Percentiles rank a stretch among this genome's conserved stretches.
Conservation (phyloP, 192 early-diverging fungal species). For the Linnemannia schmuckeri region DNA sequence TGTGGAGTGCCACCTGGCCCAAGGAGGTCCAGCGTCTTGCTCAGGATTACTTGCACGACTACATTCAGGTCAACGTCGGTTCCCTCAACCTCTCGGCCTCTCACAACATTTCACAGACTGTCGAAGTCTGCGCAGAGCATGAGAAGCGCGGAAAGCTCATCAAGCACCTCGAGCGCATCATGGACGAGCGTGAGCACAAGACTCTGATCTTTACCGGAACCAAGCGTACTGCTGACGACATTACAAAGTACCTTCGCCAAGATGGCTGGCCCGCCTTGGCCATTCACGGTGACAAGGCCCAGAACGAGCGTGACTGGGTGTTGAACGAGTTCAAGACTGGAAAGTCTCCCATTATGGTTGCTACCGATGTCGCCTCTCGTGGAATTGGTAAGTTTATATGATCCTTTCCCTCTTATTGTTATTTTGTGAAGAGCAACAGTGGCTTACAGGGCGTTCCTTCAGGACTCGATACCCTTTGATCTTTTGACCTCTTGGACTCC, state of each 20-base stretch:
- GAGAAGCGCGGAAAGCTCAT: slow-evolving; percentile 90
- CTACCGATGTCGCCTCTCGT: slow-evolving; percentile 98
- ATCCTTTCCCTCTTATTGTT: slow-evolving; percentile 19
- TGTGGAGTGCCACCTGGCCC: slow-evolving; percentile 99
- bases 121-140: slow-evolving; percentile 89
- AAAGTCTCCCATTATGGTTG: slow-evolving; percentile 92
- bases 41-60: slow-evolving; percentile 90
- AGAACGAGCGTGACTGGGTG: slow-evolving; percentile 97
- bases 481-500: too few relatives aligned
- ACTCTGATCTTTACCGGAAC: slow-evolving; percentile 96
- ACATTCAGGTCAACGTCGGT: slow-evolving; percentile 97
- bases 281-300: slow-evolving; percentile 97
- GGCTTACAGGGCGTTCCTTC: not conserved
- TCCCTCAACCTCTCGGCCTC: slow-evolving; percentile 93
- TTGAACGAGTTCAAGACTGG: slow-evolving; percentile 93
- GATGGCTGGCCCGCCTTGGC: slow-evolving; percentile 94
- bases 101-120: slow-evolving; percentile 91
- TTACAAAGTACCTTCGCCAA: slow-evolving; percentile 88
- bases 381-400: slow-evolving; percentile 84
- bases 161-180: slow-evolving; percentile 85
- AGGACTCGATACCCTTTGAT: not conserved
- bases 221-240: slow-evolving; percentile 92
- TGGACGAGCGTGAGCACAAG: slow-evolving; percentile 89
- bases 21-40: slow-evolving; percentile 95
- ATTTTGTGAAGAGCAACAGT: not conserved